These are phyloP conservation scores for Vitis rotundifolia DNA, from an alignment of 164 flowering plant species.

Conservation along the genomic window DNA sequence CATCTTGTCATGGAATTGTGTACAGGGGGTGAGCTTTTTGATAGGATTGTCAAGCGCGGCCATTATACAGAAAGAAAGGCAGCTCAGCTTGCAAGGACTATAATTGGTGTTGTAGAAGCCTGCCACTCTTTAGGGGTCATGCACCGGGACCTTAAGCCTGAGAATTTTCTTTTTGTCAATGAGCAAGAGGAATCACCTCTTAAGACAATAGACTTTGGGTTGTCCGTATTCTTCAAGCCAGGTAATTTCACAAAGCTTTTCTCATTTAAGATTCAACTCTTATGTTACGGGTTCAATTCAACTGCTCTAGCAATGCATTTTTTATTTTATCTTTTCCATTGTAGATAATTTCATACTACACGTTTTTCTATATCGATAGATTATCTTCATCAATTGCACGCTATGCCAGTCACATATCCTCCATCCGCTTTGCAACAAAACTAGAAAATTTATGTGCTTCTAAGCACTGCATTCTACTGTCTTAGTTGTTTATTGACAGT, in stretches of 20 bases:
- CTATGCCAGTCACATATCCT: neutral
- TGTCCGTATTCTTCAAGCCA: slow-evolving; percentile 86
- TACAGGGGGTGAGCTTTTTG: slow-evolving; percentile 87
- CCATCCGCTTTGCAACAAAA: neutral
- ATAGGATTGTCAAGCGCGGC: slow-evolving; percentile 71
- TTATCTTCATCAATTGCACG: neutral
- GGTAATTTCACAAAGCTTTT: slow-evolving; percentile 36
- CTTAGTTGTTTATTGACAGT: neutral
- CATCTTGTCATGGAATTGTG: slow-evolving; percentile 89
- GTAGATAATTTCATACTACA: no score
- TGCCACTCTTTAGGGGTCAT: slow-evolving; percentile 91
- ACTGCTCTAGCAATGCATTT: neutral
- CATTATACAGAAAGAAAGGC: slow-evolving; percentile 83
- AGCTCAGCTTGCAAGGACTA: slow-evolving; percentile 66
- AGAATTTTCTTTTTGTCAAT: slow-evolving; percentile 79
- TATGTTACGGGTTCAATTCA: slow-evolving; percentile 1
- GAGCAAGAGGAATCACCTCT: slow-evolving; percentile 72
- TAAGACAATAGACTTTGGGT: slow-evolving; percentile 81
- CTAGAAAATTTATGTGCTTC: neutral
- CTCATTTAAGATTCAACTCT: neutral
- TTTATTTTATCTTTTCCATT: neutral
- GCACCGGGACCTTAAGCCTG: slow-evolving; percentile 94
- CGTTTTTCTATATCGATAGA: neutral
- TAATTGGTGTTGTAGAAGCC: slow-evolving; percentile 68
- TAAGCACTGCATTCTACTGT: neutral